These are phyloP conservation scores for Coprinopsis marcescibilis DNA, from an alignment of 768 basidiomycete genomes.

Conservation along the genomic window DNA sequence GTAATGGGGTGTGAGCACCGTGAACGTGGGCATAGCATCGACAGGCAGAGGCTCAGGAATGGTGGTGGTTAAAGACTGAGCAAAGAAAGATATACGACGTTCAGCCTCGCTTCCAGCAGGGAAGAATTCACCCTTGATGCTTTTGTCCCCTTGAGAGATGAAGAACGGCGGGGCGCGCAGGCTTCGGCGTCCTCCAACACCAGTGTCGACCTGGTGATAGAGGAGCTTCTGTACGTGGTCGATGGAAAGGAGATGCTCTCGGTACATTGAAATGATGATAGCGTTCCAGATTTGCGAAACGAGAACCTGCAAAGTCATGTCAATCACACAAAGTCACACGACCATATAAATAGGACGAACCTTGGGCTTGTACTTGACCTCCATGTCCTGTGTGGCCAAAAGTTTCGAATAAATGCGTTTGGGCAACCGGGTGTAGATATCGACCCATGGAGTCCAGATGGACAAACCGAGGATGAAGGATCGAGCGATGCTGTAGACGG, in stretches of 20 bases:
- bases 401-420: conserved; percentile 97
- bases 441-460: conserved; percentile 99
- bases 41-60: conserved; percentile 92
- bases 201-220: conserved; percentile 90
- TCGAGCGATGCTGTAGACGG: conserved; percentile 82
- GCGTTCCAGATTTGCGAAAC: conserved; percentile 99
- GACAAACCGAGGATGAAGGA: conserved; percentile 89
- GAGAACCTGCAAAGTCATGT: conserved; percentile 56
- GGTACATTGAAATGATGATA: conserved; percentile 99
- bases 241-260: conserved; percentile 97
- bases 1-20: conserved; percentile 96
- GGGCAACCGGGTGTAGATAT: conserved; percentile 92
- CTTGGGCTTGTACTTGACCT: conserved; percentile 99
- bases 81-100: conserved; percentile 97
- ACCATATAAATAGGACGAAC: conserved; percentile 33
- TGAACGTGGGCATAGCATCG: conserved; percentile 99
- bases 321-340: conserved; percentile 4
- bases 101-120: conserved; percentile 92
- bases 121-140: conserved; percentile 82
- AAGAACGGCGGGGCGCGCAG: conserved; percentile 97
- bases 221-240: conserved; percentile 97
- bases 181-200: conserved; percentile 78
- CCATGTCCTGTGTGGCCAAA: conserved; percentile 91
- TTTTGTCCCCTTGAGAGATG: conserved; percentile 90
- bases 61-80: conserved; percentile 93